Base-by-base conservation (phyloP, 2,329 filamentous ascomycete species). In the Sphaceloma murrayae region DNA sequence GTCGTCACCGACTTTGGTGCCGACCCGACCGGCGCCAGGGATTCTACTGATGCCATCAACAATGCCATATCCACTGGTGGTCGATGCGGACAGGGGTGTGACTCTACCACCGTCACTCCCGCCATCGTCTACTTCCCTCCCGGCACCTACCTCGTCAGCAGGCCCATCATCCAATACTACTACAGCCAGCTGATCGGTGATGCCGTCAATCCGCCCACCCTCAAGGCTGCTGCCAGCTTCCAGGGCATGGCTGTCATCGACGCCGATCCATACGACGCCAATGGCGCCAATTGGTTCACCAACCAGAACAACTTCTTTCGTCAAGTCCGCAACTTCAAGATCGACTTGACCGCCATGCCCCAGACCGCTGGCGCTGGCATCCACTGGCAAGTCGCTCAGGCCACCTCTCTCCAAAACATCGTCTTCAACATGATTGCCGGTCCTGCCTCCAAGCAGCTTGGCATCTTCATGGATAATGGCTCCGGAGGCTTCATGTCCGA, bases 141-240 rank as follows among this genome's bases (percentile, higher is more conserved):
- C 8, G 88, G 89, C 52, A 93, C 79, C 46, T 96, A 95, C 58
- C 58, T 83, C 13, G 80, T 96, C 54, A 85, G 78, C 59, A 74
- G 70, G 56, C 85, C 89, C 16, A 77, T 96, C 52, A 66, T 87
- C 42, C 82, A 87, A 61, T 82, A 81, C 63, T 96, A 96, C 72
- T 94, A 94, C 69, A 94, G 88, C 7, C 87, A 95, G 62, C 77
- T 96, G 49, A 72, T 95, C 26, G 89, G 89, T 46, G 87, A 96
- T 67, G 78, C 81, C 38, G 58, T 75, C 55, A 69, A 74, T 50
- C 63, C 80, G 10, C 87, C 89, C 0, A 80, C 80, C 32, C 68
- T 60, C 45, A 47, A 49, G 26, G 67, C 65, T 17, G 55, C 59
- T n/a, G 47, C 61, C 2, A 52, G 53, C 54, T 98, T 96, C 58